phyloP scores from a whole-genome alignment of 2,329 filamentous ascomycete genomes.

The Paramyrothecium sp. region DNA sequence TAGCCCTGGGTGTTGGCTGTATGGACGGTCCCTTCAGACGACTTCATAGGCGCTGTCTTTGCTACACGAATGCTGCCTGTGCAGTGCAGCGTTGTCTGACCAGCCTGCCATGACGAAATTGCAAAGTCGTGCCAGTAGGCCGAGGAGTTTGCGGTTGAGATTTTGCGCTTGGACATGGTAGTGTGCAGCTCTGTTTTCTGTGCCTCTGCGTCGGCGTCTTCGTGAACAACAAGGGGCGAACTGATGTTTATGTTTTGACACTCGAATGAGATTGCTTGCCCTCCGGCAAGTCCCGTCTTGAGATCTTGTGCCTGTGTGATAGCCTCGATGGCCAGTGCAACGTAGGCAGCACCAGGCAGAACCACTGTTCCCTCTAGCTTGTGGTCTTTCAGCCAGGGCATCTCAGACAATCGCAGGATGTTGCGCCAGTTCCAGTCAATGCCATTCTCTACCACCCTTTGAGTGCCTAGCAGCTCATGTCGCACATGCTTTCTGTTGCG shows the following conservation, averaged over 20 bases:
- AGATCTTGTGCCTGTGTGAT: background rate
- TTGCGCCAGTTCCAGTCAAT: slow-evolving; percentile 19
- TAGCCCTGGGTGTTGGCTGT: background rate
- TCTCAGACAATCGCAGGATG: slow-evolving; percentile 13
- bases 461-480: slow-evolving; percentile 17
- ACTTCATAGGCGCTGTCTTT: background rate
- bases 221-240: slow-evolving; percentile 4
- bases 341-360: slow-evolving; percentile 36
- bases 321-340: slow-evolving; percentile 6
- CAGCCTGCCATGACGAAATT: background rate
- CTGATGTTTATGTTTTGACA: slow-evolving; percentile 6
- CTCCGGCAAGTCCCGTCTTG: background rate
- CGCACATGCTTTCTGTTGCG: slow-evolving; percentile 6
- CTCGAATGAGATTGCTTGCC: background rate
- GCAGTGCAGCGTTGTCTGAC: background rate
- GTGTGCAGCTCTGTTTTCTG: slow-evolving; percentile 2
- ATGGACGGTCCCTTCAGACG: background rate
- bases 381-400: slow-evolving; percentile 44
- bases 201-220: background rate
- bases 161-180: background rate
- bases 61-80: background rate
- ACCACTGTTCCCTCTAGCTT: slow-evolving; percentile 39
- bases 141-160: slow-evolving; percentile 2
- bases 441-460: slow-evolving; percentile 12
- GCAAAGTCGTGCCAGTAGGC: slow-evolving; percentile 5